Percentiles rank a stretch among this genome's conserved stretches.
Evolutionary conservation across 1,284 basidiomycete species (phyloP).

Genomic region (Mrakiaceae sp.): DNA sequence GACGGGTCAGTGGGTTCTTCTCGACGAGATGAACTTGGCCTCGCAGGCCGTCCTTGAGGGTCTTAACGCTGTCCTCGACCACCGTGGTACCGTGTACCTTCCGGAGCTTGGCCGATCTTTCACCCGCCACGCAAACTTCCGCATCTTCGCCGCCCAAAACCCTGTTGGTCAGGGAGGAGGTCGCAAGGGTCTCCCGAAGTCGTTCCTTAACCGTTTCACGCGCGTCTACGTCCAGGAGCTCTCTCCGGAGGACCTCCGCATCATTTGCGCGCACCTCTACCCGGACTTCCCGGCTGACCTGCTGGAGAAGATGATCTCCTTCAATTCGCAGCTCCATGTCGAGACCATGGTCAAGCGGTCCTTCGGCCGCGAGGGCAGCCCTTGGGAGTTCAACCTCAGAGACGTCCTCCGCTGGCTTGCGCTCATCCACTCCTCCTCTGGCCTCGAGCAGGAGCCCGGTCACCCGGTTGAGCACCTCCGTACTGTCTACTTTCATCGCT

Average conservation of each 20-base stretch:
- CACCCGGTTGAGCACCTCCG: slow-evolving; percentile 56
- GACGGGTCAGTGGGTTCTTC: slow-evolving; percentile 87
- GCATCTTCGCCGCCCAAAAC: slow-evolving; percentile 97
- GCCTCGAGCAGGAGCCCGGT: slow-evolving; percentile 44
- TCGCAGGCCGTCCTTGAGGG: slow-evolving; percentile 95
- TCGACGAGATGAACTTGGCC: slow-evolving; percentile 98
- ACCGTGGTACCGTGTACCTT: slow-evolving; percentile 88
- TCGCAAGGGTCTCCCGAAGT: slow-evolving; percentile 92
- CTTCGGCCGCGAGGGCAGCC: slow-evolving; percentile 75
- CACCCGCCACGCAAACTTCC: slow-evolving; percentile 75
- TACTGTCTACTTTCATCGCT: slow-evolving; percentile 72
- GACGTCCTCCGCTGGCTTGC: slow-evolving; percentile 82
- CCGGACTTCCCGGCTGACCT: slow-evolving; percentile 47
- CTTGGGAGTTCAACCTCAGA: slow-evolving; percentile 98
- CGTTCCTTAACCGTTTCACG: slow-evolving; percentile 95
- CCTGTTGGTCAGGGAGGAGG: slow-evolving; percentile 93
- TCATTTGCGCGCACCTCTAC: slow-evolving; percentile 68
- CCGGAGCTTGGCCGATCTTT: slow-evolving; percentile 91
- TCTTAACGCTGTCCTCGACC: slow-evolving; percentile 91
- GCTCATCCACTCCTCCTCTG: slow-evolving; percentile 39
- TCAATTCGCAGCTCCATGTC: slow-evolving; percentile 63
- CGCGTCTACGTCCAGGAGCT: slow-evolving; percentile 92
- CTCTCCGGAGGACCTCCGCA: slow-evolving; percentile 60
- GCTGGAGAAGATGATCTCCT: slow-evolving; percentile 69
- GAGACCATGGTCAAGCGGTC: slow-evolving; percentile 54